Base-by-base conservation (phyloP, 768 basidiomycete species). In the Lactifluus volemus region DNA sequence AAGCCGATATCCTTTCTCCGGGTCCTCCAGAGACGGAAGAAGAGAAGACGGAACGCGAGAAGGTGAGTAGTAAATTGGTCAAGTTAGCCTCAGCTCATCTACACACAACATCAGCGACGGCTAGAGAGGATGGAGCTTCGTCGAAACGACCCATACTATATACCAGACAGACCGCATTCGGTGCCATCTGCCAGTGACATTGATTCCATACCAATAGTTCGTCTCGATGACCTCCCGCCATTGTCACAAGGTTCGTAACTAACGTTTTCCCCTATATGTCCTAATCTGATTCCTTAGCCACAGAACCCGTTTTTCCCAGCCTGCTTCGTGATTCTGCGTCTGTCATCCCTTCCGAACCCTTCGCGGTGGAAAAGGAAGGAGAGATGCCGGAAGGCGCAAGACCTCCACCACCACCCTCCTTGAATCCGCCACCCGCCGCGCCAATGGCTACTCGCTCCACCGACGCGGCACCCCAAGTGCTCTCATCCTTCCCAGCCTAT, bases 151-250 rank as follows among this genome's bases (percentile, higher is more conserved):
- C 94, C 95, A 4, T 97, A 93, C 74, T 95, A 97, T 72, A 85
- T 97, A 64, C 78, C 85, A 42, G 88, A 90, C 65, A 81, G 83
- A 45, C 74, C 71, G 56, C 75, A 81, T 1, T 69, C 77, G 64
- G 76, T 72, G 57, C 63, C 70, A 30, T 54, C 60, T 29, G 57
- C 63, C 8, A 80, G 83, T 12, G 92, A 97, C 68, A 65, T 97
- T n/a, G 93, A 97, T 67, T 82, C 86, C 9, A 98, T 98, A 72
- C 95, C 96, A 0, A 83, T 99, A 25, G 91, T 98, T 34, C 82
- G 77, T 62, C 73, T 98, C 49, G 90, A 96, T 45, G 84, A 80
- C 60, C 79, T 89, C 72, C 85, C 84, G n/a, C 74, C 73, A 1
- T 55, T 74, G 17, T 65, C 67, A 49, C 73, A 72, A 73, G 72